phyloP scores from a whole-genome alignment of 116 monocot species.

The Posidonia oceanica region DNA sequence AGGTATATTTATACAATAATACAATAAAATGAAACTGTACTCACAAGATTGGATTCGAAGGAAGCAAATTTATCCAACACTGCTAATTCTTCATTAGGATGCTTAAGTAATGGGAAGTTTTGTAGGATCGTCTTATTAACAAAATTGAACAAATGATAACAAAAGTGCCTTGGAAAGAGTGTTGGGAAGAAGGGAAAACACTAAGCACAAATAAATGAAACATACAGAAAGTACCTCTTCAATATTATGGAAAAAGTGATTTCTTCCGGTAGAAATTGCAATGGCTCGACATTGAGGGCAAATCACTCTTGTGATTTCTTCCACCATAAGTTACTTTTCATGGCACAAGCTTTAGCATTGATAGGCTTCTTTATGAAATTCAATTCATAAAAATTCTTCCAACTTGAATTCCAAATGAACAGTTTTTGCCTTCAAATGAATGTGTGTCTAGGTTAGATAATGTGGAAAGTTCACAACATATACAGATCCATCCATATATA shows the following conservation, averaged over 20 bases:
- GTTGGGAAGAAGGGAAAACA: too few species aligned
- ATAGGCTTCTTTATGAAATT: too few species aligned
- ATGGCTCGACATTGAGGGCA: slow-evolving; percentile 80
- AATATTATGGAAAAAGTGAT: slow-evolving; percentile 84
- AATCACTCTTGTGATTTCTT: slow-evolving; percentile 17
- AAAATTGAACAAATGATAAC: slow-evolving; percentile 2
- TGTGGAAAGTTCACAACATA: too few species aligned
- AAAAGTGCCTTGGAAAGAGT: neutral
- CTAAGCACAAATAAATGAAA: too few species aligned
- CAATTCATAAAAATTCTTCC: too few species aligned
- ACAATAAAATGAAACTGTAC: neutral
- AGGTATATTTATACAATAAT: neutral
- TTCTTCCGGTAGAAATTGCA: slow-evolving; percentile 80
- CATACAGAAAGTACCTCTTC: slow-evolving; percentile 72
- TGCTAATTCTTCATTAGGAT: slow-evolving; percentile 75
- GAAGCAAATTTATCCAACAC: slow-evolving; percentile 60
- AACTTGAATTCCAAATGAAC: too few species aligned
- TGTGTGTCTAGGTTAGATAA: too few species aligned
- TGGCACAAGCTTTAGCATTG: too few species aligned
- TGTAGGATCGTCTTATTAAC: slow-evolving; percentile 55
- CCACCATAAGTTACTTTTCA: too few species aligned
- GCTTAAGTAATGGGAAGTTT: slow-evolving; percentile 56
- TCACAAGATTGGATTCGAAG: slow-evolving; percentile 54
- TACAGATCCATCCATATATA: too few species aligned
- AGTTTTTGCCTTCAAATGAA: too few species aligned